phyloP scores from a whole-genome alignment of 768 basidiomycete genomes.

The Lentinula sp. region DNA sequence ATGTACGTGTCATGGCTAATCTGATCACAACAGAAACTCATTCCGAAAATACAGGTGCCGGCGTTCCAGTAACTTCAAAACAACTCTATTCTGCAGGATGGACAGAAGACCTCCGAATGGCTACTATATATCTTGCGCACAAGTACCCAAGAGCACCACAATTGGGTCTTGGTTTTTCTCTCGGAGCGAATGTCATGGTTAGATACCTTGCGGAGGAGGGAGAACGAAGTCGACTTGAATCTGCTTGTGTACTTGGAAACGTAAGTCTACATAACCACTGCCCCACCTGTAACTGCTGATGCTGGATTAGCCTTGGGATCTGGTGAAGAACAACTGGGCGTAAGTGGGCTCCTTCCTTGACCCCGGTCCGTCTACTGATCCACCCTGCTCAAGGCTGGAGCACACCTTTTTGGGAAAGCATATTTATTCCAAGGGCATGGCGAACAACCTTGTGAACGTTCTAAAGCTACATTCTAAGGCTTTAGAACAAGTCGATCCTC shows the following conservation, averaged over 20 bases:
- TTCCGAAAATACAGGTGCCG: constrained; percentile 55
- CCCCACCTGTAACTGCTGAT: not conserved
- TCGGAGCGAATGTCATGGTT: constrained; percentile 89
- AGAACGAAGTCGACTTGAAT: constrained; percentile 48
- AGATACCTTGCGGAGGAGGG: constrained; percentile 87
- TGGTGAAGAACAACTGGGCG: constrained; percentile 42
- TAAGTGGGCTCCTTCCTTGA: constrained; percentile 21
- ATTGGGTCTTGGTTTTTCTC: constrained; percentile 86
- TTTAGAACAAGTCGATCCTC: not conserved
- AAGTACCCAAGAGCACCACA: constrained; percentile 76
- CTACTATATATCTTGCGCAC: constrained; percentile 68
- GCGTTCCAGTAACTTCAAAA: constrained; percentile 49
- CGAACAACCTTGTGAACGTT: constrained; percentile 58
- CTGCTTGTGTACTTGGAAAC: constrained; percentile 69
- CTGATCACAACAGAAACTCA: not conserved
- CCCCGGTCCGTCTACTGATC: not conserved
- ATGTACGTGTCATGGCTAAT: constrained; percentile 44
- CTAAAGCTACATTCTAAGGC: constrained; percentile 37
- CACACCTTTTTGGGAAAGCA: constrained; percentile 49
- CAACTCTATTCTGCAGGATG: constrained; percentile 86
- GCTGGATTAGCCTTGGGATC: constrained; percentile 43
- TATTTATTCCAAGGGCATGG: constrained; percentile 78
- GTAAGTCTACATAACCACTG: constrained; percentile 35
- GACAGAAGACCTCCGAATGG: constrained; percentile 84
- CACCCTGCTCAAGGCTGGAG: constrained; percentile 37